phyloP scores from a whole-genome alignment of 495 filamentous ascomycete species.

The Xylaria grammica region DNA sequence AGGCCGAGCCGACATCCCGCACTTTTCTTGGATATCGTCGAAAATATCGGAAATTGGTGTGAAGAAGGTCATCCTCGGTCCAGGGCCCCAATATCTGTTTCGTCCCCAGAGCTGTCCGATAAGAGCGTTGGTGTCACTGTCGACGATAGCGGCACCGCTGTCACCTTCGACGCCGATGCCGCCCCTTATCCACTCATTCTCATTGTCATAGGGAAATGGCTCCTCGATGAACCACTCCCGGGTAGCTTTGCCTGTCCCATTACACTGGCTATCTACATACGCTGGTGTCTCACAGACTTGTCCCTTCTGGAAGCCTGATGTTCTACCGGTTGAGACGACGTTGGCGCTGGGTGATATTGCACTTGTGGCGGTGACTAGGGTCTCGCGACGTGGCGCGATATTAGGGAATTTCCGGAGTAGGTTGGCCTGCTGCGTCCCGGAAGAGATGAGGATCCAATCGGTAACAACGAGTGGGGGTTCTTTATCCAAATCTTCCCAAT shows the following conservation, averaged over 20 bases:
- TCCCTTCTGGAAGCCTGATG: conserved; percentile 34
- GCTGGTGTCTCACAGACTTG: conserved; percentile 39
- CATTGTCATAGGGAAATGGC: conserved; percentile 33
- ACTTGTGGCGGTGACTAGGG: conserved; percentile 26
- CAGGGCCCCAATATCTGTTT: conserved; percentile 38
- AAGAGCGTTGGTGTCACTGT: conserved; percentile 35
- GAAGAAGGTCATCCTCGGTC: conserved; percentile 36
- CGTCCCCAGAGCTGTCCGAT: conserved; percentile 44
- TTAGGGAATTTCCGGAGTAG: conserved; percentile 36
- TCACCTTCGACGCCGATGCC: conserved; percentile 45
- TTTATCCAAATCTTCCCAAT: conserved; percentile 39
- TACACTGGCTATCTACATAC: conserved; percentile 32
- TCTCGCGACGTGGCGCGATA: conserved; percentile 26
- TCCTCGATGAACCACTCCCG: conserved; percentile 43
- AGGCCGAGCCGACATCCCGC: conserved; percentile 31
- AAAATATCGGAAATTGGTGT: conserved; percentile 43
- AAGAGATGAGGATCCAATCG: conserved; percentile 38
- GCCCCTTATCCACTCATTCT: conserved; percentile 41
- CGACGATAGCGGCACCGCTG: conserved; percentile 40
- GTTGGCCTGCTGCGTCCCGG: conserved; percentile 33
- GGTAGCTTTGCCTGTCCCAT: conserved; percentile 38
- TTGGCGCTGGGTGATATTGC: conserved; percentile 26
- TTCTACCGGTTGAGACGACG: conserved; percentile 36
- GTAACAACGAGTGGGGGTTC: conserved; percentile 37
- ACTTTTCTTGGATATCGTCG: conserved; percentile 37